Base-by-base conservation (phyloP, 257 asterid genomes). In the Capsicum chinense region DNA sequence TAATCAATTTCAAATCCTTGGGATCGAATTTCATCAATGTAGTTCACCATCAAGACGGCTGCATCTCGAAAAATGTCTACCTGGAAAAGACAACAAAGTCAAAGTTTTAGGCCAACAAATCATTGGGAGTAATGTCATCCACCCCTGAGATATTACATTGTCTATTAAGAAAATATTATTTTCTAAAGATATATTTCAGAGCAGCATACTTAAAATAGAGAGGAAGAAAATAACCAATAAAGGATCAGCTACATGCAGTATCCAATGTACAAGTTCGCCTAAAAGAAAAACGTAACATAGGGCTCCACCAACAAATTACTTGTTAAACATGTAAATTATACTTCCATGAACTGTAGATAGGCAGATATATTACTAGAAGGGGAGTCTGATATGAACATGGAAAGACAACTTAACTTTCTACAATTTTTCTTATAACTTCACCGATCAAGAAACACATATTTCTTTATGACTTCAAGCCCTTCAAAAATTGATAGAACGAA, bases 51-150 rank as follows among this genome's bases (percentile, higher is more conserved):
- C 83, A 96, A 86, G 57, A 84, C 94, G 62, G 99, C 98, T 73
- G 99, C 99, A 88, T 96, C 99, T 91, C 95, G 92, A 87, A 96
- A 96, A 83, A 96, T 96, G 86, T 96, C 98, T 52, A 94, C 99
- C 99, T 96, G 94, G 76, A 86, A 87, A 63, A 83, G 68, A 17
- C 58, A 71, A 35, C 35, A 59, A 10, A 21, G 35, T 16, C 35
- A 59, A 10, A 21, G 35, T 16, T 14, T 59, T 7, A 33, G 82
- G 81, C 56, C 64, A 16, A 66, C 64, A 56, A 62, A 42, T 19
- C 71, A 16, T 50, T 8, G 10, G 74, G 71, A 66, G 79, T 11
- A 82, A 82, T 50, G 79, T 66, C 79, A 48, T 56, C 26, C 66
- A 69, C 5, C 81, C 26, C 13, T 56, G 50, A 54, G 63, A 54